Conservation (phyloP, 306 rosid genomes). For the Coriaria nepalensis region DNA sequence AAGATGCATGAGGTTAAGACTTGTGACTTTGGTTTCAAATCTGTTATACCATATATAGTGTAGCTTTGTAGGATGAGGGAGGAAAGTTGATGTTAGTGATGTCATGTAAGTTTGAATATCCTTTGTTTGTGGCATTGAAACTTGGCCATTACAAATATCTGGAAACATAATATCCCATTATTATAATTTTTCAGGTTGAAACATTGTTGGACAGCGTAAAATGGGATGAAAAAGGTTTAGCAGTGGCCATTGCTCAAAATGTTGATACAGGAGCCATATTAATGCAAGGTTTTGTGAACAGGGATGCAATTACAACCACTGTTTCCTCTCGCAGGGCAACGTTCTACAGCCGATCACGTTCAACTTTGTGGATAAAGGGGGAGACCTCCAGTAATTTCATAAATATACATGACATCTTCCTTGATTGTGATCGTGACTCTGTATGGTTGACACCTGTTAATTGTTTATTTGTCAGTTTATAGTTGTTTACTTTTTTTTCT, state of each 20-base stretch:
- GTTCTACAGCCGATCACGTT: constrained; percentile 78
- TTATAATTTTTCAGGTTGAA: constrained; percentile 45
- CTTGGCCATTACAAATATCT: neutral
- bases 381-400: constrained; percentile 90
- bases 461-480: neutral
- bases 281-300: constrained; percentile 89
- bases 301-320: constrained; percentile 52
- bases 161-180: constrained; percentile 2
- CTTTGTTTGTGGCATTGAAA: neutral
- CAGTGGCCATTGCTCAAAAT: constrained; percentile 81
- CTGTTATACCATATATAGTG: no score
- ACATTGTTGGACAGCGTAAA: constrained; percentile 45
- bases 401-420: constrained; percentile 57
- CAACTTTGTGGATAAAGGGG: constrained; percentile 80
- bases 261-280: constrained; percentile 85
- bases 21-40: no score
- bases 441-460: constrained; percentile 27
- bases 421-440: constrained; percentile 84
- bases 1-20: no score
- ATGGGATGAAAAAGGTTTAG: constrained; percentile 85
- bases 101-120: neutral
- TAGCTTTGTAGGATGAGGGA: no score
- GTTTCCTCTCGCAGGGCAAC: constrained; percentile 61
- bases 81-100: no score
- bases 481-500: neutral